phyloP scores from a whole-genome alignment of 306 rosid species.

The Begonia masoniana region DNA sequence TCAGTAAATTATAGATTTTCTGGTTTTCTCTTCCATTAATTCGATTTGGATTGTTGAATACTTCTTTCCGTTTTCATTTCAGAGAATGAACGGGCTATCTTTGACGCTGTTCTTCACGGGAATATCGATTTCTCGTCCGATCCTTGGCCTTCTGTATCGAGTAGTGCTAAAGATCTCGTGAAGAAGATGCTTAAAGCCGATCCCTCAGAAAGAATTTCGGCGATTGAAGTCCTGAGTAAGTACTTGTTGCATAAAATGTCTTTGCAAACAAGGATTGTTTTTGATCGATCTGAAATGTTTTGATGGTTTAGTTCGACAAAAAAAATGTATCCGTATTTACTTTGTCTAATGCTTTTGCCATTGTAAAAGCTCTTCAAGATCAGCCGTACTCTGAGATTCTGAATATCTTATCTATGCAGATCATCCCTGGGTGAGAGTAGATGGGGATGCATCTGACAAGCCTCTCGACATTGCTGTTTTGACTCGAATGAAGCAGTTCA shows the following conservation, averaged over 20 bases:
- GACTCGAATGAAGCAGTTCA: constrained; percentile 88
- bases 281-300: background rate
- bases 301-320: background rate
- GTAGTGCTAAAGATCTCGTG: constrained; percentile 82
- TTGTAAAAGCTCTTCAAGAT: background rate
- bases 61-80: constrained; percentile 23
- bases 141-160: constrained; percentile 94
- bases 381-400: background rate
- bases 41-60: constrained; percentile 8
- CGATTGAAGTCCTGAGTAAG: constrained; percentile 80
- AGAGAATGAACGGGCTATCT: constrained; percentile 89
- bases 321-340: background rate
- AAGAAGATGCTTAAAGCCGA: constrained; percentile 67
- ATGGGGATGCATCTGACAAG: constrained; percentile 84
- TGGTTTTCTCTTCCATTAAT: too few relatives aligned
- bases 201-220: constrained; percentile 66
- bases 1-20: too few relatives aligned
- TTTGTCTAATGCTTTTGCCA: background rate
- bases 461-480: constrained; percentile 93
- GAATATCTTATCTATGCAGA: constrained; percentile 30
- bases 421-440: constrained; percentile 98
- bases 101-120: constrained; percentile 80
- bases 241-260: constrained; percentile 4
- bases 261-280: background rate
- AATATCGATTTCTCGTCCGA: constrained; percentile 72